Base-by-base conservation (phyloP, 106 monocot species). In the Agapanthus africanus region DNA sequence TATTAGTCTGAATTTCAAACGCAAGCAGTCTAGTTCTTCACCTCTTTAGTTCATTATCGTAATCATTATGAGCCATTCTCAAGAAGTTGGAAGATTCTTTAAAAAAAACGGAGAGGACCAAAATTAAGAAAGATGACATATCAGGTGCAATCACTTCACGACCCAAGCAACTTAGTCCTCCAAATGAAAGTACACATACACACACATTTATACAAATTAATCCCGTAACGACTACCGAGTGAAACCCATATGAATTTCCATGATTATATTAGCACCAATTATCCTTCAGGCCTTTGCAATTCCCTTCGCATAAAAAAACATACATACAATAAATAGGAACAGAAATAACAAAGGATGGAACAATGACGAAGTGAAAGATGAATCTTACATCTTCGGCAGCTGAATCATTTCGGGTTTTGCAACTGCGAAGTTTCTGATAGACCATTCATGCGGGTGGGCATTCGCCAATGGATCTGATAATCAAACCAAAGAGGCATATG, bases 331-430 rank as follows among this genome's bases (percentile, higher is more conserved):
- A 35, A 37, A 49, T 15, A 21, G 14, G 7, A 34, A 64, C 13
- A 19, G 41, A 19, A 11, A 72, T 7, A 63, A 21, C 27, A 6
- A 70, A 51, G 54, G 42, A 28, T 1, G 60, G 0, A 78, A 34
- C n/a, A n/a, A n/a, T n/a, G n/a, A n/a, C n/a, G n/a, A 30, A 11
- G 11, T 32, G 7, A 10, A 41, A 51, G 11, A 4, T 1, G 57
- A 39, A 54, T 38, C 71, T 81, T 69, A 90, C 94, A 83, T 94
- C 44, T 79, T 94, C 11, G 65, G 78, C 11, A 73, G 52, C 7
- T 70, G 59, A 77, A 85, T 39, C 44, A 28, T 78, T 41, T 82
- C 76, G 9, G 74, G 57, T 67, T 71, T 90, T 6, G 76, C 83
- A 54, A 54, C 47, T 18, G 79, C 82, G 72, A 80, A 77, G 16